Conservation (phyloP, 106 monocot genomes). For the Hemerocallis citrina region DNA sequence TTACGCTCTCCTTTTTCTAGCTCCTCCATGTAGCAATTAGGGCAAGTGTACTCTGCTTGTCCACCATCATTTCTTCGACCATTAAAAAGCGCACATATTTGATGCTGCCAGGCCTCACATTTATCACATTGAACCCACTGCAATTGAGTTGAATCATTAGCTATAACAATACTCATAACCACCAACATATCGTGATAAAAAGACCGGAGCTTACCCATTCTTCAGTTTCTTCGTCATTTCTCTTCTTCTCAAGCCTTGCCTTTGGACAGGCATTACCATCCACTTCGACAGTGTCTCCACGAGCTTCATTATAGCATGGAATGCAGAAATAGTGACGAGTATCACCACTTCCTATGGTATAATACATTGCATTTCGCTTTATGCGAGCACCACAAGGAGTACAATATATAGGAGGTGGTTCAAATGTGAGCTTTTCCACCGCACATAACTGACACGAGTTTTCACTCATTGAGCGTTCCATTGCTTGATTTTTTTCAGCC, state of each 20-base stretch:
- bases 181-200: not conserved
- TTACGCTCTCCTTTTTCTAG: slow-evolving; percentile 79
- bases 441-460: slow-evolving; percentile 95
- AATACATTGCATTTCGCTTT: slow-evolving; percentile 89
- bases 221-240: slow-evolving; percentile 92
- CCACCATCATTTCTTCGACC: slow-evolving; percentile 95
- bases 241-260: slow-evolving; percentile 84
- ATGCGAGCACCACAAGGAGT: slow-evolving; percentile 95
- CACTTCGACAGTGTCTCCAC: slow-evolving; percentile 76
- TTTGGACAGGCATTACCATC: slow-evolving; percentile 56
- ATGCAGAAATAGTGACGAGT: slow-evolving; percentile 78
- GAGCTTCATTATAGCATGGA: slow-evolving; percentile 84
- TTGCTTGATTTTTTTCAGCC: slow-evolving; percentile 96
- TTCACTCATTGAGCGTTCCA: slow-evolving; percentile 85
- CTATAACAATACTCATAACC: not conserved
- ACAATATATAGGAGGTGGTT: slow-evolving; percentile 98
- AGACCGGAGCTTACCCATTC: slow-evolving; percentile 58
- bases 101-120: slow-evolving; percentile 99
- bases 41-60: slow-evolving; percentile 95
- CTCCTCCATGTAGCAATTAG: slow-evolving; percentile 88
- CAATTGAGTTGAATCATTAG: slow-evolving; percentile 3
- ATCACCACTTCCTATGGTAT: slow-evolving; percentile 74
- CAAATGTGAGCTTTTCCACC: slow-evolving; percentile 91
- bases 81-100: slow-evolving; percentile 98
- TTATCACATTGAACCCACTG: slow-evolving; percentile 99